These are phyloP conservation scores for Cylindrotheca fusiformis DNA, from an alignment of 108 stramenopile species.

Conservation along the genomic window DNA sequence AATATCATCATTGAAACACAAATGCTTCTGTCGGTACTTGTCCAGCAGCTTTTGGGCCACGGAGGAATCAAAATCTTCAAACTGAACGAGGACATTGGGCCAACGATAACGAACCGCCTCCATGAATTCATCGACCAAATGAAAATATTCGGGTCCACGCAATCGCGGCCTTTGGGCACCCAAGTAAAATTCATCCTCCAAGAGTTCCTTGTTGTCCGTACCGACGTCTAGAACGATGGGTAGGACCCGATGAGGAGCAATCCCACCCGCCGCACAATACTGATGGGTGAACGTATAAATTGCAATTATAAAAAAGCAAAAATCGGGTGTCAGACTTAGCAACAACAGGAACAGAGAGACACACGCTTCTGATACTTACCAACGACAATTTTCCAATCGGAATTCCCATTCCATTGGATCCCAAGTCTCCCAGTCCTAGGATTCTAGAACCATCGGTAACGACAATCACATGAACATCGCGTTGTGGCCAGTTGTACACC, in stretches of 20 bases:
- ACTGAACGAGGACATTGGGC: slow-evolving; percentile 91
- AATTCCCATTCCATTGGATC: slow-evolving; percentile 95
- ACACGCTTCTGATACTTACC: slow-evolving; percentile 19
- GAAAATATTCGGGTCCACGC: slow-evolving; percentile 75
- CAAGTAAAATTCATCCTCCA: slow-evolving; percentile 90
- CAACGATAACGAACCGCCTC: slow-evolving; percentile 91
- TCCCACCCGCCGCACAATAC: slow-evolving; percentile 98
- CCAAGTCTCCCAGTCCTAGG: slow-evolving; percentile 96
- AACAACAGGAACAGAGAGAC: too few relatives aligned
- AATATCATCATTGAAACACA: slow-evolving; percentile 99
- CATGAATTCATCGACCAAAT: slow-evolving; percentile 97
- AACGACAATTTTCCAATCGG: slow-evolving; percentile 87
- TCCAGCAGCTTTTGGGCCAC: slow-evolving; percentile 90
- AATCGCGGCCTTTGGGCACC: slow-evolving; percentile 84
- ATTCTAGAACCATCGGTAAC: slow-evolving; percentile 97
- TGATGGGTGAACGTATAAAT: slow-evolving; percentile 11
- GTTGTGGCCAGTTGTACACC: slow-evolving; percentile 97
- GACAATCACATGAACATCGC: slow-evolving; percentile 93
- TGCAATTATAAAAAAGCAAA: too few relatives aligned
- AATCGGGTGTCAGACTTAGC: too few relatives aligned
- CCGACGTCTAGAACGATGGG: slow-evolving; percentile 97
- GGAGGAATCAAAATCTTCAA: slow-evolving; percentile 95
- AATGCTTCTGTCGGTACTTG: slow-evolving; percentile 78
- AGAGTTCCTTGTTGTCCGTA: slow-evolving; percentile 93
- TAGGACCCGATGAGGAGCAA: slow-evolving; percentile 94